Evolutionary conservation across 176 grass and related monocot genomes (phyloP).

Genomic region (Musa itinerans): DNA sequence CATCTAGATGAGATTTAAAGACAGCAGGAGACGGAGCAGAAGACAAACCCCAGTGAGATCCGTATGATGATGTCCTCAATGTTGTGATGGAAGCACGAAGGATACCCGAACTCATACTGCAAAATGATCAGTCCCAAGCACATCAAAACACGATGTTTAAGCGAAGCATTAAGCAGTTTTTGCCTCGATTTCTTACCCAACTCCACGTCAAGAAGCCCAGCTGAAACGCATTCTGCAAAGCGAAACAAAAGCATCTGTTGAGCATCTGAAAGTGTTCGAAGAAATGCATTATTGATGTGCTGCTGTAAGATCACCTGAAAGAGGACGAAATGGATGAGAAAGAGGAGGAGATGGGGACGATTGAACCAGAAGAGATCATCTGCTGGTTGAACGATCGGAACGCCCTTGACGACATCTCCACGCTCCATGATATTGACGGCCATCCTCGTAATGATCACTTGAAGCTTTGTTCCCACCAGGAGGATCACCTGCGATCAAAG

Average conservation of each 20-base stretch:
- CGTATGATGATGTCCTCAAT: constrained; percentile 14
- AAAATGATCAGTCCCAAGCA: background rate
- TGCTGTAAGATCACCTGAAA: constrained; percentile 4
- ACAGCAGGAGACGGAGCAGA: background rate
- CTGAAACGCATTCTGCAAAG: constrained; percentile 18
- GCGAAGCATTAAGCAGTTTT: background rate
- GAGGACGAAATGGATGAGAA: constrained; percentile 7
- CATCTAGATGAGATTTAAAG: background rate
- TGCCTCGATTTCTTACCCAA: constrained; percentile 1
- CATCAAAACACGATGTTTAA: background rate
- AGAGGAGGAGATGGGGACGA: background rate
- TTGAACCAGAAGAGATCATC: constrained; percentile 19
- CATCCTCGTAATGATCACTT: constrained; percentile 19
- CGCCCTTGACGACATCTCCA: constrained; percentile 10
- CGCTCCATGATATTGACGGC: constrained; percentile 1
- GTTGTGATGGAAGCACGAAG: constrained; percentile 13
- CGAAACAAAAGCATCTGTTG: background rate
- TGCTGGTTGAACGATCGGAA: background rate
- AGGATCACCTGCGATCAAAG: background rate
- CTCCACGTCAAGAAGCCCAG: constrained; percentile 13
- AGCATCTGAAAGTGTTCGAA: background rate
- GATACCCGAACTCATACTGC: constrained; percentile 12
- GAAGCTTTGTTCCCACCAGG: constrained; percentile 16
- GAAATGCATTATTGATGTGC: background rate
- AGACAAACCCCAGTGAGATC: constrained; percentile 2